Evolutionary conservation across 164 flowering plant species (phyloP), one percentile per base, ranked within the genome.

Genomic region (Pachysandra terminalis): DNA sequence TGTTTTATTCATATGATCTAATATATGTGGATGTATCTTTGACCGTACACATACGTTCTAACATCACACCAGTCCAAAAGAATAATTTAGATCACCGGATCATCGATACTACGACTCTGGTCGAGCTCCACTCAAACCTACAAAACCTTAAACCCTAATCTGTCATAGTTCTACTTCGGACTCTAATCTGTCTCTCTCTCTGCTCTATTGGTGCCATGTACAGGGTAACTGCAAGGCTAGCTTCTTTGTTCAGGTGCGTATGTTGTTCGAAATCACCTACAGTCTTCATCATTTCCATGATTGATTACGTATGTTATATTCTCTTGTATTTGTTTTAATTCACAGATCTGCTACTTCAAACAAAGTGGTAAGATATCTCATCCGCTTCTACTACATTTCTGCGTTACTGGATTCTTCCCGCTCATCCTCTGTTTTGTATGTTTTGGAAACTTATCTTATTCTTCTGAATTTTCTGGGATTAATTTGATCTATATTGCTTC

Each of bases 261-360:
- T 21, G 22, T 22, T 24, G 21, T 55, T 53, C 19, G 24, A 59
- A 23, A 1, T n/a, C 27, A 60, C 8, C 24, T 13, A n/a, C n/a
- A 21, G 25, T 35, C 2, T 27, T 56, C 26, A 10, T 45, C 17
- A 45, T 15, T 45, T 15, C 2, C 51, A 45, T 45, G 14, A 45
- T 45, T 15, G 17, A 1, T 13, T 45, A 1, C 15, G 17, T 15
- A 5, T 45, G 2, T 45, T 10, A 5, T 45, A 10, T 10, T 5
- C 51, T 45, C 6, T 45, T 5, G 9, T 57, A 17, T 54, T 9
- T 52, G 41, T 27, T 0, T 52, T 32, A 32, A 32, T 64, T 67
- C 24, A 2, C 83, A 86, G 84, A 53, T 69, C 85, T 0, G 67
- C 83, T 25, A n/a, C 80, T 75, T 79, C 92, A 6, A 81, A 67